Evolutionary conservation across 202 grass and related monocot species (phyloP).

Genomic region (Carex sylvatica): DNA sequence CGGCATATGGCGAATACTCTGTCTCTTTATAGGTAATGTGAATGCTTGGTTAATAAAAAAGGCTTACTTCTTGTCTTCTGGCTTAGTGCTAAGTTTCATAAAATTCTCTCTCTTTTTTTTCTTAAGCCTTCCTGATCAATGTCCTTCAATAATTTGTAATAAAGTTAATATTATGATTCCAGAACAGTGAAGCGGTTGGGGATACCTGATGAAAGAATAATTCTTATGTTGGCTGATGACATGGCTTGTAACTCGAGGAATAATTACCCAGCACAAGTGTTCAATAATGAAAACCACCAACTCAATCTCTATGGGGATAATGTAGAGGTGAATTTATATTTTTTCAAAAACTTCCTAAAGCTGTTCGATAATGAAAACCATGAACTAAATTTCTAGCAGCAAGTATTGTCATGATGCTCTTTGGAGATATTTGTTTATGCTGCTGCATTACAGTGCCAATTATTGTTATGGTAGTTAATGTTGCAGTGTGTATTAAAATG

Average conservation of each 20-base stretch:
- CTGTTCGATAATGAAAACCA: not conserved
- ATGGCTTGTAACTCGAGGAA: conserved; percentile 96
- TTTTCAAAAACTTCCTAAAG: conserved; percentile 8
- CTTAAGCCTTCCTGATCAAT: not conserved
- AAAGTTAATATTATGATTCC: conserved; percentile 15
- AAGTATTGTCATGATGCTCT: not conserved
- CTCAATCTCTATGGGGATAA: conserved; percentile 93
- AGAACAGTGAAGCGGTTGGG: conserved; percentile 96
- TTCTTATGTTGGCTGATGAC: conserved; percentile 98
- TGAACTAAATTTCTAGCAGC: not conserved
- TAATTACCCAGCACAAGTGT: conserved; percentile 96
- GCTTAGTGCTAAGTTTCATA: not conserved
- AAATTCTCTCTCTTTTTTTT: not conserved
- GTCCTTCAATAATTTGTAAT: conserved; percentile 21
- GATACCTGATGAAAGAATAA: conserved; percentile 93
- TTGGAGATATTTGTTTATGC: not conserved
- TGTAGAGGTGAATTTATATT: conserved; percentile 64
- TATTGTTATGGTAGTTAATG: not conserved
- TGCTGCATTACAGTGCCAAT: not conserved
- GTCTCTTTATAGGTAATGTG: conserved; percentile 78
- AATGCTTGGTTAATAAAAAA: not conserved
- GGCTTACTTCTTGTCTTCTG: not conserved
- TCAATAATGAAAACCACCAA: conserved; percentile 99
- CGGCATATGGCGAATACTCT: conserved; percentile 96
- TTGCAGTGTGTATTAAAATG: not conserved